phyloP scores from a whole-genome alignment of 1,284 basidiomycete species.

The Leucoagaricus sp. region DNA sequence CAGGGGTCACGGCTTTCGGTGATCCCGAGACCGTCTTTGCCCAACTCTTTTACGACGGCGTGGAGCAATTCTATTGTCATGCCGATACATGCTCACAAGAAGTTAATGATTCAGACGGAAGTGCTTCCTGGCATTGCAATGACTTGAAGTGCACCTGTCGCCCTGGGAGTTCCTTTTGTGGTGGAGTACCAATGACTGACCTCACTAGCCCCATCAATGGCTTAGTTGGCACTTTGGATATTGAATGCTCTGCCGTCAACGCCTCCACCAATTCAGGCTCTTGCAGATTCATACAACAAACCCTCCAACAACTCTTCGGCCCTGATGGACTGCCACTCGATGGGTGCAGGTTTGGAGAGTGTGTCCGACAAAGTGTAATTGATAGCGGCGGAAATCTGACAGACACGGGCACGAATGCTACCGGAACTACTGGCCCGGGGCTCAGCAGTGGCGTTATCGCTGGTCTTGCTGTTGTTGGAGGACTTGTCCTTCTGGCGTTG shows the following conservation, averaged over 20 bases:
- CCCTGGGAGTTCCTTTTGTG: conserved; percentile 73
- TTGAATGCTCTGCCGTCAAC: conserved; percentile 60
- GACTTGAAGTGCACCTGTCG: conserved; percentile 76
- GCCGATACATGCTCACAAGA: conserved; percentile 73
- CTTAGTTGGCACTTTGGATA: conserved; percentile 60
- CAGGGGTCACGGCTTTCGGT: conserved; percentile 65
- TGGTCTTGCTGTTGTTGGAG: conserved; percentile 81
- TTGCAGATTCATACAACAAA: conserved; percentile 77
- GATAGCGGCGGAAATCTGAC: conserved; percentile 53
- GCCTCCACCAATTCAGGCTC: conserved; percentile 48
- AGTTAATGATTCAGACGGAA: conserved; percentile 35
- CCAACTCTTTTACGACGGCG: conserved; percentile 82
- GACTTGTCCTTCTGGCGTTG: conserved; percentile 59
- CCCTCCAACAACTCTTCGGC: conserved; percentile 73
- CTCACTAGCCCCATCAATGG: conserved; percentile 60
- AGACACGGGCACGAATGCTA: conserved; percentile 28
- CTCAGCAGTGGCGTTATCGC: conserved; percentile 84
- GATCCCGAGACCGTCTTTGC: conserved; percentile 59
- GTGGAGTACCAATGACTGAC: conserved; percentile 46
- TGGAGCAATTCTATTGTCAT: conserved; percentile 83
- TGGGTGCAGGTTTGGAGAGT: conserved; percentile 84
- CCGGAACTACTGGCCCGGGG: conserved; percentile 39
- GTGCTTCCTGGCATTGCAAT: conserved; percentile 66
- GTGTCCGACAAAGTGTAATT: conserved; percentile 77
- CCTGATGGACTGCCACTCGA: conserved; percentile 65